Base-by-base conservation (phyloP, 2,329 filamentous ascomycete genomes). In the Cercospora nicotianae region DNA sequence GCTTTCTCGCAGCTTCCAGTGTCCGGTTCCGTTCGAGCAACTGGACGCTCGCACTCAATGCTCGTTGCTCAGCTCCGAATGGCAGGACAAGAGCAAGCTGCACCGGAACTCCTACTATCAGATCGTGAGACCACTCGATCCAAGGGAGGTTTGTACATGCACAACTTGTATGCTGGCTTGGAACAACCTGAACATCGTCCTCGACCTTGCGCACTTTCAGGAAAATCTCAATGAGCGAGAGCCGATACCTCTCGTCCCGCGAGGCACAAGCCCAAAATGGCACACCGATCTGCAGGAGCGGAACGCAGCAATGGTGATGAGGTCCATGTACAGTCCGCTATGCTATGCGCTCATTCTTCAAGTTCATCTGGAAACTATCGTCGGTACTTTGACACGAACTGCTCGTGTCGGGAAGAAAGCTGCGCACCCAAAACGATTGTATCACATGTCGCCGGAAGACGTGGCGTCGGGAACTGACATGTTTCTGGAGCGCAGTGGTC, bases 171-270 rank as follows among this genome's bases (percentile, higher is more conserved):
- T 86, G 53, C 73, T 87, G 42, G 81, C 83, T 2, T 89, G 87
- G 87, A 86, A 86, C 70, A 82, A 84, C 13, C 81, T 89, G 5
- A 82, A 82, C 67, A 72, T 87, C 0, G 77, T 83, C 12, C 80
- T 88, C 10, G 87, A 89, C 72, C 85, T 88, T 71, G 82, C 84
- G 0, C 79, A 85, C 72, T 89, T 86, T 83, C 87, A 88, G 72
- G 55, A 72, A 1, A 73, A 85, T 53, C 80, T 88, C 7, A 83
- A 88, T 66, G 70, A 73, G 0, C 82, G 85, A 1, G 80, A 83
- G 16, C 85, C 86, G 0, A 83, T 89, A 1, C 84, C 84, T 0
- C 82, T 83, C 39, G 82, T 88, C 30, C 77, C 81, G 0, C 79
- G 85, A 1, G 86, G 86, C 0, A 78, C 76, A 6, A 65, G 73